Evolutionary conservation across 129 eudicot species (phyloP), one percentile per base, ranked within the genome.

Genomic region (Apium graveolens): DNA sequence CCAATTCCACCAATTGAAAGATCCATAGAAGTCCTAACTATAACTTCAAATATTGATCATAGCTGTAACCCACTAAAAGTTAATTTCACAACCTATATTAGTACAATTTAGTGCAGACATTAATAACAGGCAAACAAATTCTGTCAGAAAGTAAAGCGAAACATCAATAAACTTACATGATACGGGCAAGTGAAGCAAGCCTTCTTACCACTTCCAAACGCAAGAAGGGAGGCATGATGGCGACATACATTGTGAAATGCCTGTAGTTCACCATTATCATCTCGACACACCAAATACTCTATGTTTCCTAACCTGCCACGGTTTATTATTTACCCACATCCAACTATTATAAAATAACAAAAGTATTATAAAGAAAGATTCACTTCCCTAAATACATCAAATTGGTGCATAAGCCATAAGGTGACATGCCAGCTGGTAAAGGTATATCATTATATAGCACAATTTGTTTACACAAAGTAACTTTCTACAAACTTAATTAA

Each of bases 191-290:
- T 93, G 48, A 96, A 96, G 81, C 97, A 92, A 84, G 92, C 80
- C 57, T 82, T 89, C 51, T 83, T 84, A 79, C 99, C 99, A 53
- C 88, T 87, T 81, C 92, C 97, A 62, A 79, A 87, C 14, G 96
- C 99, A 55, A 96, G 79, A 81, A 92, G 88, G 21, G 99, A 90
- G 27, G 97, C 99, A 86, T 92, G 99, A 80, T 96, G 97, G 78
- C 97, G 97, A 78, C 99, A 96, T 21, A 96, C 99, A 76, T 96
- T 96, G 89, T 92, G 99, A 86, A 96, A 96, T 1, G 95, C 99
- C 44, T 74, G 87, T 70, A 96, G 46, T n/a, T 82, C 49, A 4
- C 97, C 97, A 11, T 81, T 79, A 82, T 87, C 91, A 81, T 90
- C 97, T 39, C 91, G 92, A 66, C 95, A 90, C 35, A 92, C 91